These are phyloP conservation scores for Nicotiana noctiflora DNA, from an alignment of 257 asterid genomes.

Conservation along the genomic window DNA sequence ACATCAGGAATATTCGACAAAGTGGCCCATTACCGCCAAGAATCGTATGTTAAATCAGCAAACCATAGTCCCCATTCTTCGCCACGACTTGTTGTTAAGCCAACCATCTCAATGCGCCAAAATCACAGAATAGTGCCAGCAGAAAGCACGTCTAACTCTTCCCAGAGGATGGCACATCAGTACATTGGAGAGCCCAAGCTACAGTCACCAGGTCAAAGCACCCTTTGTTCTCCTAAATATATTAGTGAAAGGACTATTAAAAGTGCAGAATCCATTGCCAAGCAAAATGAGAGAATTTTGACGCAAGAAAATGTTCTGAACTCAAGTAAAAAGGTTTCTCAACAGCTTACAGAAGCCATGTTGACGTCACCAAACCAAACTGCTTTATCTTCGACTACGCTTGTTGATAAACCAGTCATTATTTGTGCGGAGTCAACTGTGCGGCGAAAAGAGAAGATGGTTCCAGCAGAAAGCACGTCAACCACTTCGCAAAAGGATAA, in stretches of 20 bases:
- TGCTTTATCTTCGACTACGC: slow-evolving; percentile 23
- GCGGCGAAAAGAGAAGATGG: slow-evolving; percentile 12
- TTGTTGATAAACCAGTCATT: slow-evolving; percentile 15
- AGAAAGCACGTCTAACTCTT: not conserved
- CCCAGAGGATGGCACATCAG: not conserved
- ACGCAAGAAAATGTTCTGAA: not conserved
- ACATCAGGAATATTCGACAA: slow-evolving; percentile 32
- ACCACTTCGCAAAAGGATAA: slow-evolving; percentile 20
- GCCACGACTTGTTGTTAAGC: slow-evolving; percentile 25
- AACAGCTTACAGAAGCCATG: slow-evolving; percentile 2
- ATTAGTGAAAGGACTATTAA: not conserved
- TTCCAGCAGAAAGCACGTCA: slow-evolving; percentile 16
- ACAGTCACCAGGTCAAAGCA: not conserved
- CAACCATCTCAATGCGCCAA: slow-evolving; percentile 3
- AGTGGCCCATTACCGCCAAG: slow-evolving; percentile 22
- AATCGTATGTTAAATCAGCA: slow-evolving; percentile 29
- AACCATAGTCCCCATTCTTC: slow-evolving; percentile 30
- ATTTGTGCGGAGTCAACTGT: slow-evolving; percentile 16
- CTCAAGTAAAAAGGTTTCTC: not conserved
- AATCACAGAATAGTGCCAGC: slow-evolving; percentile 5
- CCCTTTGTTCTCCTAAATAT: slow-evolving; percentile 3
- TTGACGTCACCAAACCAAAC: slow-evolving; percentile 14
- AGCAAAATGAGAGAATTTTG: not conserved
- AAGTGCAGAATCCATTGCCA: not conserved
- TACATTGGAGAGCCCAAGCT: not conserved